phyloP scores from a whole-genome alignment of 2,329 filamentous ascomycete genomes.

The Aspergillus uvarum region DNA sequence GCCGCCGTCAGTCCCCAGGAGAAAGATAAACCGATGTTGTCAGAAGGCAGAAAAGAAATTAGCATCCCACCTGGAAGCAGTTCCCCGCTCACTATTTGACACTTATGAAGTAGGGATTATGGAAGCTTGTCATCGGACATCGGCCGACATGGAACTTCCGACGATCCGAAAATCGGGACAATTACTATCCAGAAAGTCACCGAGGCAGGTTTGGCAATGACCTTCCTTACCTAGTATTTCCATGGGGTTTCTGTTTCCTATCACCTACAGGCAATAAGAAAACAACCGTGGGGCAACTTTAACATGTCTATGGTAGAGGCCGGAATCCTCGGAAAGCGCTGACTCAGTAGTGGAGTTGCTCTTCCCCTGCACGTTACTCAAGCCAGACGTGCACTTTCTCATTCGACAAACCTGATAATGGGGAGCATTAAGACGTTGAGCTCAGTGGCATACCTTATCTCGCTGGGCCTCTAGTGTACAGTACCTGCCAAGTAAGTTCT shows the following conservation, averaged over 20 bases:
- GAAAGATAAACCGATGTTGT: background rate
- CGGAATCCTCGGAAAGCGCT: no score
- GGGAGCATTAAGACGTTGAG: no score
- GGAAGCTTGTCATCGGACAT: background rate
- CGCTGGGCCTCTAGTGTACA: no score
- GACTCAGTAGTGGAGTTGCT: no score
- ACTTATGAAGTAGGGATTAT: background rate
- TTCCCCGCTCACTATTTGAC: background rate
- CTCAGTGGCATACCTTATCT: no score
- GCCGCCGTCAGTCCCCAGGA: background rate
- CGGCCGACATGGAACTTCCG: conserved; percentile 12
- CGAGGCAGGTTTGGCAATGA: background rate
- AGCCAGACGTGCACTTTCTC: no score
- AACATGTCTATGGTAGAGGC: no score
- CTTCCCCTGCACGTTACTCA: no score
- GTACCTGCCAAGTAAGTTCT: no score
- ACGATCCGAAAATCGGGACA: background rate
- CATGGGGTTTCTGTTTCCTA: background rate
- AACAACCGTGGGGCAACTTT: no score
- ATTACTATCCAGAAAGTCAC: background rate
- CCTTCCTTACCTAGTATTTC: background rate
- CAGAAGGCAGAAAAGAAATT: background rate
- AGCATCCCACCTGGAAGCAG: background rate
- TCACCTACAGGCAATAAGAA: background rate
- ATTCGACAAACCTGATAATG: no score